phyloP scores from a whole-genome alignment of 495 filamentous ascomycete genomes.

The Aspergillus bridgeri region DNA sequence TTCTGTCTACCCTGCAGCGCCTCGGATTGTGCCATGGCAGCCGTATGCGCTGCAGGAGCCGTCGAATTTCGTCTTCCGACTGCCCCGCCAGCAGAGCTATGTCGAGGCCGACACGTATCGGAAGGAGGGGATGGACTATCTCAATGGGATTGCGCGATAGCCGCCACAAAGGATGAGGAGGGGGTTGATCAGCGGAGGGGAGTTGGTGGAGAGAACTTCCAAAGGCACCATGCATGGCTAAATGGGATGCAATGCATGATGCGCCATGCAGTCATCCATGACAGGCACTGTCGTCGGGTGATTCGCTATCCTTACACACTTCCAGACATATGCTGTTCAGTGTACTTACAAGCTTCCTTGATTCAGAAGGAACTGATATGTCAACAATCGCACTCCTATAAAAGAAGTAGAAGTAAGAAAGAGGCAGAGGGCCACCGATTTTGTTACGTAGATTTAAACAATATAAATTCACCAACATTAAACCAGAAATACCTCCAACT shows the following conservation, averaged over 20 bases:
- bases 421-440: neutral
- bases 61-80: slow-evolving; percentile 34
- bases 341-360: neutral
- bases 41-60: slow-evolving; percentile 17
- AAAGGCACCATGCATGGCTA: no score
- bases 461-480: neutral
- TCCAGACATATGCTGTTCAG: no score
- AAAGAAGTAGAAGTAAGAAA: neutral
- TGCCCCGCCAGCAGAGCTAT: slow-evolving; percentile 31
- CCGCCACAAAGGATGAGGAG: neutral
- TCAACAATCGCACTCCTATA: no score
- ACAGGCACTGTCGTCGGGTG: neutral
- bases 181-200: no score
- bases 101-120: slow-evolving; percentile 31
- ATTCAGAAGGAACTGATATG: no score
- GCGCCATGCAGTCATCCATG: neutral
- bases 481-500: no score
- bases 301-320: no score
- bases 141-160: slow-evolving; percentile 33
- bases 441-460: neutral
- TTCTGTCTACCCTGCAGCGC: slow-evolving; percentile 14
- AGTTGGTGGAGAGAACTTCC: neutral
- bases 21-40: slow-evolving; percentile 27
- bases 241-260: neutral
- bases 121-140: slow-evolving; percentile 26